A percentile compares a stretch with the other conserved stretches of the same genome.
These are phyloP conservation scores for Phyllosticta citriasiana DNA, from an alignment of 2,329 filamentous ascomycete species.

Conservation along the genomic window DNA sequence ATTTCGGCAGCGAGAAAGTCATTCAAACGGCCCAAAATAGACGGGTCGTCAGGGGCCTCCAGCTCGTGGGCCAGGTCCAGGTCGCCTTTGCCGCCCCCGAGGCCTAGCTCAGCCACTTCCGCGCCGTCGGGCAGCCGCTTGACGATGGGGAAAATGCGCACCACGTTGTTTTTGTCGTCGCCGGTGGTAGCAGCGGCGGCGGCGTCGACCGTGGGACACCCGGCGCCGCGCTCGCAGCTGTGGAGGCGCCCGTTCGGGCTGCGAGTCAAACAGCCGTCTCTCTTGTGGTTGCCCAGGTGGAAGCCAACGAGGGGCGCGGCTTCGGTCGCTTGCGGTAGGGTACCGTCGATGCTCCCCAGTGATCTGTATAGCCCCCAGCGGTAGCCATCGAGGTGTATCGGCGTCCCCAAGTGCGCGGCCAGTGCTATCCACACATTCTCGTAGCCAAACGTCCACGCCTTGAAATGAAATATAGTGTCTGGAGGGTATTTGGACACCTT, in stretches of 20 bases:
- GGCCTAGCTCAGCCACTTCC: conserved; percentile 62
- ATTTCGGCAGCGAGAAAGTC: conserved; percentile 38
- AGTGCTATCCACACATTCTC: conserved; percentile 86
- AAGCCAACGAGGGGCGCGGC: conserved; percentile 63
- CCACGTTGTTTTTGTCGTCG: conserved; percentile 26
- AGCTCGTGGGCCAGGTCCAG: conserved; percentile 59
- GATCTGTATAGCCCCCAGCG: conserved; percentile 64
- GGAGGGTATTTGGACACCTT: conserved; percentile 59
- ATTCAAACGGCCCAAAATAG: conserved; percentile 43
- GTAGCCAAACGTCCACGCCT: conserved; percentile 87
- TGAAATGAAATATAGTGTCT: conserved; percentile 72
- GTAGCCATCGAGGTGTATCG: conserved; percentile 78
- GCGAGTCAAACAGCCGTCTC: conserved; percentile 62
- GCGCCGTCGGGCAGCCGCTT: conserved; percentile 49
- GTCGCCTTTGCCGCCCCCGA: conserved; percentile 71
- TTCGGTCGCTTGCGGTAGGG: conserved; percentile 43
- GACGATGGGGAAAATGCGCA: conserved; percentile 72
- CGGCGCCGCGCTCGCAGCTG: conserved; percentile 69
- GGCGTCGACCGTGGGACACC: conserved; percentile 44
- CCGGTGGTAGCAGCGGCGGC: not conserved
- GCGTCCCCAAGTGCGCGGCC: conserved; percentile 55
- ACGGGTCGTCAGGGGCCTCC: conserved; percentile 37
- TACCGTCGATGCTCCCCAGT: conserved; percentile 27
- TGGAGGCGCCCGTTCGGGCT: conserved; percentile 59
- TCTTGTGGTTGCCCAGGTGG: conserved; percentile 59